Base-by-base conservation (phyloP, 2,329 filamentous ascomycete genomes). In the Boeremia lycopersici region DNA sequence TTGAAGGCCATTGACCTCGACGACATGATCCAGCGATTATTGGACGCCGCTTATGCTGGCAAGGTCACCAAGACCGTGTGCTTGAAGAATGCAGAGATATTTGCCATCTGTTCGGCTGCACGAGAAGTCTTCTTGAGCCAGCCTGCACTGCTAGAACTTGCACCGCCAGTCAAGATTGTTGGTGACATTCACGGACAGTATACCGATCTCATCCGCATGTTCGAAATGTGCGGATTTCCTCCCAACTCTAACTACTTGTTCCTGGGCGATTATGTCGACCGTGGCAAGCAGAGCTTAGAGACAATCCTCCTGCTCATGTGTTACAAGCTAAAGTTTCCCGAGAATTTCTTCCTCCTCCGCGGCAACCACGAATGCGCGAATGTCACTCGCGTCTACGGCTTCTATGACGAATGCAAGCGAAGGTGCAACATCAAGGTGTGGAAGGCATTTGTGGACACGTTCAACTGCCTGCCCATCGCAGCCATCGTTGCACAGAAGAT, bases 41-140 rank as follows among this genome's bases (percentile, higher is more conserved):
- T 99, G 48, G 95, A 99, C 75, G 93, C 95, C 9, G 95, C 90
- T 11, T 99, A 99, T 72, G 90, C 92, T 39, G 92, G 92, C 62
- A 99, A 99, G 77, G 91, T 97, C 65, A 98, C 95, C 59, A 99
- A 99, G 82, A 91, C 92, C 19, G 93, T 98, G 23, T 97, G 93
- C 67, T 82, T 99, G 57, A 97, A 96, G 81, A 98, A 99, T 72
- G 95, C 95, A 34, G 95, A 99, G 76, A 98, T 99, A 61, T 89
- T 88, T 41, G 92, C 93, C 56, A 93, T 99, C 61, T 99, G 95
- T 75, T 86, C 89, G 59, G 90, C 91, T 51, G 93, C 90, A 3
- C 86, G 93, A 53, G 95, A 99, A 75, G 84, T 93, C 9, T 90
- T 99, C 61, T 81, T 99, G 7, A 92, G 89, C 5, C 95, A 99